Evolutionary conservation across 495 filamentous ascomycete genomes (phyloP), one percentile per base, ranked within the genome.

Genomic region (Podospora bellae-mahoneyi): DNA sequence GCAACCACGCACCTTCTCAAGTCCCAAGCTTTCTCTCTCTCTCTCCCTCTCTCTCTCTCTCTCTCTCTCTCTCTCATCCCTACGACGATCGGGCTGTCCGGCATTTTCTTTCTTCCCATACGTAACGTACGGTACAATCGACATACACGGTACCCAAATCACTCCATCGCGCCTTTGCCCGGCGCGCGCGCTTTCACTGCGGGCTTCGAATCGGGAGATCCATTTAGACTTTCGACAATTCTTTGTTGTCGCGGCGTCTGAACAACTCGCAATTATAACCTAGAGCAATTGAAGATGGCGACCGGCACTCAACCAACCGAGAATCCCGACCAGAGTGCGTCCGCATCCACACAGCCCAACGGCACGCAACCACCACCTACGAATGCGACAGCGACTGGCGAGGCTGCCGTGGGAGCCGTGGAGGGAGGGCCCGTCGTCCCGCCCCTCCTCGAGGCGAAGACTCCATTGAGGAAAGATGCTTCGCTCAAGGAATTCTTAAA

Each of bases 401-500:
- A 32, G n/a, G 26, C 23, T 16, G 30, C 26, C 59, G 5, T 30
- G 20, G 26, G 27, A 30, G 23, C 59, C 10, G 26, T 61, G 59
- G 59, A 28, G 1, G 23, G 23, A 61, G 59, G 59, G 5, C 61
- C 61, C 18, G 65, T 69, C 13, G 56, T 44, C 13, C 20, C 54
- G 2, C 44, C 62, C 4, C 19, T 73, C 27, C 68, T 70, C 30
- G 84, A 85, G 4, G 65, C 80, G 1, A 84, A 78, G 72, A 60
- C 83, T 2, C 86, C 92, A 0, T 90, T 88, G 27, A 91, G 92
- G 74, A 98, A 98, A 77, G 95, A 99, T 78, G 90, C 89, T 1
- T 93, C 89, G 19, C 81, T 99, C 66, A 91, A 92, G 69, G 93
- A 97, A 74, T 97, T 99, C 74, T 78, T 99, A 10, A 82, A 84